A percentile compares a stretch with the other conserved stretches of the same genome.
Evolutionary conservation across 169 alveolate genomes (phyloP).

Genomic region (Gregarina niphandrodes): DNA sequence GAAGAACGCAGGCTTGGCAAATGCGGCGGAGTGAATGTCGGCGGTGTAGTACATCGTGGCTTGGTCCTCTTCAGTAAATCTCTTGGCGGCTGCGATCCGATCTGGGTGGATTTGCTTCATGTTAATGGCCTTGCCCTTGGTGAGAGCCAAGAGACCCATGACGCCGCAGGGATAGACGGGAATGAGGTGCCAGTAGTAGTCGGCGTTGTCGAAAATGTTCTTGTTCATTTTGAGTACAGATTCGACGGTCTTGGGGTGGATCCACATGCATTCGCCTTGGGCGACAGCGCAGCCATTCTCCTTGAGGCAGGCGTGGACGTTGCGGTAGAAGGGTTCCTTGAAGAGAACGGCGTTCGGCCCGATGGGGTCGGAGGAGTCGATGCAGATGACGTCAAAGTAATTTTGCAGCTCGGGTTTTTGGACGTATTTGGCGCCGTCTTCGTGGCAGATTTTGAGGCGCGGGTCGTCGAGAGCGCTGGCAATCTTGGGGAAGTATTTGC

Average conservation of each 20-base stretch:
- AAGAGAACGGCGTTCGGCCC: conserved; percentile 38
- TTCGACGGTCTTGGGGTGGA: not conserved
- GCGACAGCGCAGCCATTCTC: conserved; percentile 7
- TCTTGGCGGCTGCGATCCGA: not conserved
- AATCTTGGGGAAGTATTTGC: conserved; percentile 22
- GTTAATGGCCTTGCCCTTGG: not conserved
- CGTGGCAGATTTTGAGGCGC: conserved; percentile 25
- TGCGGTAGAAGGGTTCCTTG: conserved; percentile 27
- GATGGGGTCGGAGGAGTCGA: conserved; percentile 39
- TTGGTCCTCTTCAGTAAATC: not conserved
- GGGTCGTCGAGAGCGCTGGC: conserved; percentile 34
- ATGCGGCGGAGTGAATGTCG: conserved; percentile 5
- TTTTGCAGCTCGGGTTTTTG: conserved; percentile 3
- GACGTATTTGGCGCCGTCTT: conserved; percentile 17
- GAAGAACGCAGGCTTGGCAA: conserved; percentile 2
- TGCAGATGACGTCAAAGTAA: conserved; percentile 33
- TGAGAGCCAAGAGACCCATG: conserved; percentile 4
- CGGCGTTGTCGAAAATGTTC: conserved; percentile 3
- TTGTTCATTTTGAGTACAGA: not conserved
- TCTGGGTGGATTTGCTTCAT: not conserved
- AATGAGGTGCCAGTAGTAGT: not conserved
- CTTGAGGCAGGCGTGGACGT: conserved; percentile 8
- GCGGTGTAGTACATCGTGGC: conserved; percentile 4
- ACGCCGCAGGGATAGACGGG: conserved; percentile 11
- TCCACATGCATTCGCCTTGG: conserved; percentile 11